phyloP scores from a whole-genome alignment of 495 filamentous ascomycete species.

The Trichoderma virens region DNA sequence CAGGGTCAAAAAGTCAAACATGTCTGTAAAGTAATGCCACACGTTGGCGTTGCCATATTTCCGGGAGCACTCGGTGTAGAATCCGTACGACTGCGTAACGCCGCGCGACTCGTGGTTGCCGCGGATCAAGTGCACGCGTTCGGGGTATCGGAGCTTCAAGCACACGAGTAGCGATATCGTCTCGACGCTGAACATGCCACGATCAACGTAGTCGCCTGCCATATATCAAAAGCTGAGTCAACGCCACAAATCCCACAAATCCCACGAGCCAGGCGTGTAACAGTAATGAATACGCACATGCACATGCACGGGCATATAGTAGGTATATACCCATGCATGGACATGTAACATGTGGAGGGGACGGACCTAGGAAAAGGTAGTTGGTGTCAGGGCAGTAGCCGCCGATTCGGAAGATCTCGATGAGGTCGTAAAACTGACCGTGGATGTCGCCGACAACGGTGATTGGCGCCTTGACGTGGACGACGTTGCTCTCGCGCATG shows the following conservation, averaged over 20 bases:
- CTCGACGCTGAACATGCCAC: constrained; percentile 93
- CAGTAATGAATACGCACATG: no score
- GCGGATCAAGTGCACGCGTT: constrained; percentile 85
- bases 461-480: constrained; percentile 90
- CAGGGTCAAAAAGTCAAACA: constrained; percentile 97
- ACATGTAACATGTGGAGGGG: neutral
- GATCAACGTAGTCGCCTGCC: constrained; percentile 91
- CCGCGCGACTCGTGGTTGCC: constrained; percentile 97
- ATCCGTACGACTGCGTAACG: constrained; percentile 97
- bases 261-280: no score
- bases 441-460: constrained; percentile 99
- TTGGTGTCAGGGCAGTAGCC: constrained; percentile 96
- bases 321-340: no score
- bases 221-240: neutral
- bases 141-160: constrained; percentile 86
- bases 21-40: constrained; percentile 99
- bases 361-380: constrained; percentile 87
- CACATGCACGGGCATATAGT: no score
- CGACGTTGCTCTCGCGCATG: constrained; percentile 99
- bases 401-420: constrained; percentile 98
- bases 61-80: constrained; percentile 95
- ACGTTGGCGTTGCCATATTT: constrained; percentile 98
- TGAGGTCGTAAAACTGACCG: constrained; percentile 96
- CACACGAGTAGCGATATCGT: constrained; percentile 95
- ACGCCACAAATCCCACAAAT: neutral